Evolutionary conservation across 1,139 yeast species (phyloP).

Genomic region (Candida neerlandica): DNA sequence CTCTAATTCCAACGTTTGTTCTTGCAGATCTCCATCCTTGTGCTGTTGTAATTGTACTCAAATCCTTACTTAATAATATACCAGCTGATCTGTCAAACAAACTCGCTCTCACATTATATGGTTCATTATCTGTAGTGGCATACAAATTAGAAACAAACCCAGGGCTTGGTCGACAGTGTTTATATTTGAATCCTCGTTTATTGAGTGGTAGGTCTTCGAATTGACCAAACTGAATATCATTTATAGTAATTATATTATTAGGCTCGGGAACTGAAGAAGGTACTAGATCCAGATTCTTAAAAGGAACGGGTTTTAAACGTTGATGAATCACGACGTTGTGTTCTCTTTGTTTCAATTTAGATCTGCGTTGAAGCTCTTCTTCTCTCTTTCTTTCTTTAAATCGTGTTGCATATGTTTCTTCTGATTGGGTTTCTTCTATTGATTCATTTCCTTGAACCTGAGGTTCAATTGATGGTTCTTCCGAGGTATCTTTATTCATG

Average conservation of each 20-base stretch:
- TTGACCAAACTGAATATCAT: constrained; percentile 38
- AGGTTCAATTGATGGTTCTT: constrained; percentile 26
- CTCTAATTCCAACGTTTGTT: constrained; percentile 72
- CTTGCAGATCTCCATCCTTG: constrained; percentile 85
- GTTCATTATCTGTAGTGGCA: constrained; percentile 74
- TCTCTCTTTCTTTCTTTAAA: constrained; percentile 24
- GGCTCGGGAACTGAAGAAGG: constrained; percentile 14
- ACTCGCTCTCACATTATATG: constrained; percentile 62
- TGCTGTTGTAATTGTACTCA: constrained; percentile 51
- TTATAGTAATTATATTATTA: constrained; percentile 12
- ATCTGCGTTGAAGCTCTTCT: constrained; percentile 18
- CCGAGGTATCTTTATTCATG: constrained; percentile 14
- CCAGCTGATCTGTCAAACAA: constrained; percentile 75
- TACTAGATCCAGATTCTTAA: constrained; percentile 35
- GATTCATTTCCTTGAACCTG: constrained; percentile 21
- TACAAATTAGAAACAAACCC: constrained; percentile 61
- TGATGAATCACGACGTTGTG: constrained; percentile 43
- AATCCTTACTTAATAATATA: constrained; percentile 47
- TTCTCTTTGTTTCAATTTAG: constrained; percentile 27
- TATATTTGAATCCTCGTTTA: constrained; percentile 79
- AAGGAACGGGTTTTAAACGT: constrained; percentile 49
- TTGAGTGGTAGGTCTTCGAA: constrained; percentile 81
- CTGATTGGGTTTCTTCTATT: constrained; percentile 9
- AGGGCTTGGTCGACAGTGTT: constrained; percentile 77
- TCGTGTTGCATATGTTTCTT: constrained; percentile 28